Base-by-base conservation (phyloP, 129 eudicot species). In the Apium graveolens region DNA sequence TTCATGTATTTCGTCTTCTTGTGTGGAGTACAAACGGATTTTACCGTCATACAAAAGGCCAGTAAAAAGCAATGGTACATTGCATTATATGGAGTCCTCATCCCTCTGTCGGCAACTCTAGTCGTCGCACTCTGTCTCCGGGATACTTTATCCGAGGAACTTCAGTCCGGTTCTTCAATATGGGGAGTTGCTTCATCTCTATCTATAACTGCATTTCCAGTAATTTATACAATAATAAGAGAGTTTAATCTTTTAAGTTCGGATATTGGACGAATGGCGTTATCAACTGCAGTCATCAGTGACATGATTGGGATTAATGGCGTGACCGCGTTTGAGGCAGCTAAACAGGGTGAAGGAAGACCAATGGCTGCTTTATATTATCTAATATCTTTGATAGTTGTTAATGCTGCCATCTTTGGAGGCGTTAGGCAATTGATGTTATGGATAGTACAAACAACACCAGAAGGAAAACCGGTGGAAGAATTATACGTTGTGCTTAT, bases 181-280 rank as follows among this genome's bases (percentile, higher is more conserved):
- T 88, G 87, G 84, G 99, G 99, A 14, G 81, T 90, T 7, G 60
- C 88, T 38, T 79, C 94, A 4, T 70, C 93, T 0, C 70, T 95
- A 20, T 85, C 92, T 11, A 87, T 95, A 26, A 90, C 97, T 4
- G 75, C 95, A 9, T 95, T 95, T 39, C 96, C 99, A 2, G 99
- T 95, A 74, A 84, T 92, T 13, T 85, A 95, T 60, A 83, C 88
- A 1, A 80, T 92, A 21, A 53, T 95, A 38, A 84, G 76, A 17
- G 99, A 95, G 68, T 89, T 95, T 70, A 90, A 95, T 74, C 90
- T 95, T 10, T 78, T 95, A 14, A 92, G 97, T 85, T 92, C 99
- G 0, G 99, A 92, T 68, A 84, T 95, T 2, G 99, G 99, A 35
- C 80, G 95, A 21, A 74, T 87, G 85, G 96, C 99, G 17, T 53